phyloP scores from a whole-genome alignment of 2,329 filamentous ascomycete species.

The Neopestalotiopsis sp. region DNA sequence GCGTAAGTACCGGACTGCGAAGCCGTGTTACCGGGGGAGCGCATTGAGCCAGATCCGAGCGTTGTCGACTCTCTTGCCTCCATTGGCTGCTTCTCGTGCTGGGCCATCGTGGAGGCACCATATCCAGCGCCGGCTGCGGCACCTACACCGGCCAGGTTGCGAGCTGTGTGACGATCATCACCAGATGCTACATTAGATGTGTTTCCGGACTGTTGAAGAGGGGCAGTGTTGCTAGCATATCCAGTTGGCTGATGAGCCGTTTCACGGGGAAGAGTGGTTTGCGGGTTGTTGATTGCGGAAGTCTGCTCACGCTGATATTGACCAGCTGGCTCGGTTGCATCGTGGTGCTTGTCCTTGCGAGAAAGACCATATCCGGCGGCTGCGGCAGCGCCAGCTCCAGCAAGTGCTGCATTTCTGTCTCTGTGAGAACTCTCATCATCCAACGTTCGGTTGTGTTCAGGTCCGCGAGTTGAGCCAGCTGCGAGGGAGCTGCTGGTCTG shows the following conservation, averaged over 20 bases:
- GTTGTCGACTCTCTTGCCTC: background rate
- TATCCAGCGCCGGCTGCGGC: constrained; percentile 10
- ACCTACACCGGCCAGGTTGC: background rate
- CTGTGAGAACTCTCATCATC: background rate
- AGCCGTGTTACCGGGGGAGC: too few relatives aligned
- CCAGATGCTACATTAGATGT: background rate
- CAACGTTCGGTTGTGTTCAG: background rate
- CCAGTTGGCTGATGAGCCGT: background rate
- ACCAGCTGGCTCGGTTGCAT: background rate
- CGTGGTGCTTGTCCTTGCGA: too few relatives aligned
- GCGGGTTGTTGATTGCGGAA: background rate
- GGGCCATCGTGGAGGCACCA: background rate
- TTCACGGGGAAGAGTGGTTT: background rate
- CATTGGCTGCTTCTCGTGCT: background rate
- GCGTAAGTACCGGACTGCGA: background rate
- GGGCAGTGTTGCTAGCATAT: background rate
- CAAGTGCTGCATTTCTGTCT: background rate
- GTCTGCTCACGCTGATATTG: background rate
- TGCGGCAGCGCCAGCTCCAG: background rate
- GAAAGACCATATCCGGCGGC: background rate
- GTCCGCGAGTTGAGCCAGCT: background rate
- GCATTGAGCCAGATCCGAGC: too few relatives aligned
- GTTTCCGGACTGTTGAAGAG: background rate
- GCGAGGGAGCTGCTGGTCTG: background rate
- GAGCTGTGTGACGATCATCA: background rate